Evolutionary conservation across 345 rosid genomes (phyloP).

Genomic region (Lumnitzera racemosa): DNA sequence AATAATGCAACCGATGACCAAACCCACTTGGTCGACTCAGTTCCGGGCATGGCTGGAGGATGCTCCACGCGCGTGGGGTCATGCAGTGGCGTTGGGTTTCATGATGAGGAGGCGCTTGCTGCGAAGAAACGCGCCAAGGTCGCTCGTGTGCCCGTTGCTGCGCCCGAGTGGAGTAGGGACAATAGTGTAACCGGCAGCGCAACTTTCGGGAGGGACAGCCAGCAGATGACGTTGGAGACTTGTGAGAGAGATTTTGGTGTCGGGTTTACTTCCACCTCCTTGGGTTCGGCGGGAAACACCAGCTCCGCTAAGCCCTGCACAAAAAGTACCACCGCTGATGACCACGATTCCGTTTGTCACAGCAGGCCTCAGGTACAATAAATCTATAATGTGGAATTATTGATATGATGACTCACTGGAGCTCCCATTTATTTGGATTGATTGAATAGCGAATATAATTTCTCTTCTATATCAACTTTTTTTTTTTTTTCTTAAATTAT

Average conservation of each 20-base stretch:
- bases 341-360: slow-evolving; percentile 73
- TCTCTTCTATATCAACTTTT: too few species aligned
- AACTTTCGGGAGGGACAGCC: slow-evolving; percentile 40
- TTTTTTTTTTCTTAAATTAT: too few species aligned
- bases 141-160: slow-evolving; percentile 28
- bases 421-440: too few species aligned
- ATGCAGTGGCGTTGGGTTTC: slow-evolving; percentile 29
- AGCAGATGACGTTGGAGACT: slow-evolving; percentile 44
- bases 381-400: not conserved
- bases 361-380: slow-evolving; percentile 41
- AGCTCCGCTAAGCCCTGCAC: slow-evolving; percentile 27
- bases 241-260: slow-evolving; percentile 30
- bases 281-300: slow-evolving; percentile 47
- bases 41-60: slow-evolving; percentile 13
- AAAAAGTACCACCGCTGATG: slow-evolving; percentile 34
- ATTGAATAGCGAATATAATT: too few species aligned
- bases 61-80: slow-evolving; percentile 56
- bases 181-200: slow-evolving; percentile 59
- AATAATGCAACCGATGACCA: slow-evolving; percentile 15
- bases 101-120: slow-evolving; percentile 7
- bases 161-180: slow-evolving; percentile 57
- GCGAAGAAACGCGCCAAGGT: slow-evolving; percentile 22
- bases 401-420: too few species aligned
- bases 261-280: slow-evolving; percentile 52
- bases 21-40: slow-evolving; percentile 1